A percentile compares a stretch with the other conserved stretches of the same genome.
phyloP scores from a whole-genome alignment of 2,329 filamentous ascomycete genomes.

The Ceratocystis harringtonii region DNA sequence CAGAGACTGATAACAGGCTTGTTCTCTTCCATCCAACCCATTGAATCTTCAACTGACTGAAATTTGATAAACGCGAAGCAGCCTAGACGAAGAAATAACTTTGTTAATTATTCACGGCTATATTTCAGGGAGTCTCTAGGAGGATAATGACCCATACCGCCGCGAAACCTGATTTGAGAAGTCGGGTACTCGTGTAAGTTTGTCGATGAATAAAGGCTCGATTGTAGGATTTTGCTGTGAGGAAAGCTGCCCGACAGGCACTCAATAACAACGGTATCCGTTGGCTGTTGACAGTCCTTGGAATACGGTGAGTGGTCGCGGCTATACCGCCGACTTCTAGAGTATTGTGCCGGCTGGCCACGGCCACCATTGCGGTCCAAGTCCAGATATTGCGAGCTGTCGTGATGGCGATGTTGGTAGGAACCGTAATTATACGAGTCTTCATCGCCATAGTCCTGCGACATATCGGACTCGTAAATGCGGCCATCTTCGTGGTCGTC shows the following conservation, averaged over 20 bases:
- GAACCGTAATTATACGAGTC: conserved; percentile 19
- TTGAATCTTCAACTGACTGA: conserved; percentile 27
- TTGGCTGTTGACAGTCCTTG: conserved; percentile 28
- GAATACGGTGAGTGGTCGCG: conserved; percentile 25
- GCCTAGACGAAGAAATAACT: conserved; percentile 21
- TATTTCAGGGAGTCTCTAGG: too few relatives aligned
- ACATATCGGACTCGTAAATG: conserved; percentile 9
- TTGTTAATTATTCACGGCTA: background rate
- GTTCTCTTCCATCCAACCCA: conserved; percentile 30
- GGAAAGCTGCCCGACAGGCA: conserved; percentile 28
- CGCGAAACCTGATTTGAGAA: conserved; percentile 10
- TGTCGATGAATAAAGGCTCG: conserved; percentile 12
- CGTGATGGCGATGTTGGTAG: conserved; percentile 16
- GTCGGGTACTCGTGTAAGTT: conserved; percentile 12
- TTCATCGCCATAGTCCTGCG: conserved; percentile 10
- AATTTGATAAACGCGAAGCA: conserved; percentile 31
- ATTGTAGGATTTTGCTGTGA: conserved; percentile 8
- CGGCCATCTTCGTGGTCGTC: conserved; percentile 22
- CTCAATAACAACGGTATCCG: conserved; percentile 40
- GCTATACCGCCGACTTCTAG: conserved; percentile 16
- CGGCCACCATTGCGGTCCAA: conserved; percentile 17
- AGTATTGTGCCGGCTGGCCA: conserved; percentile 11
- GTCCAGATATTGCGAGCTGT: conserved; percentile 17
- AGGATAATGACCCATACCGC: conserved; percentile 2
- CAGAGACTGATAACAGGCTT: conserved; percentile 28